Conservation (phyloP, 2,329 filamentous ascomycete genomes). For the Cadophora malorum region DNA sequence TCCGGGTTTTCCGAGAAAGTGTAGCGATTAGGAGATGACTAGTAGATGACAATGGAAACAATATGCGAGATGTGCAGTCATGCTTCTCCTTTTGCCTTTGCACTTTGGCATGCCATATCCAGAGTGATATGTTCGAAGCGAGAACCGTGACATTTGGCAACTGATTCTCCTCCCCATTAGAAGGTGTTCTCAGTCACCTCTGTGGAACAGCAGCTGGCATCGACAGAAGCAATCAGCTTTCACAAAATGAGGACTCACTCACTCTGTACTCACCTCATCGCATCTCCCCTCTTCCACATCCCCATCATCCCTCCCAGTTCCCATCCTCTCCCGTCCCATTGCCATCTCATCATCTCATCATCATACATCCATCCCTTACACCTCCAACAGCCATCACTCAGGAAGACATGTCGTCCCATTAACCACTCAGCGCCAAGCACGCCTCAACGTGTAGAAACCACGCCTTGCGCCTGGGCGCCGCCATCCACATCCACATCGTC, state of each 20-base stretch:
- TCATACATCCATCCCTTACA: background rate
- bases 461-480: background rate
- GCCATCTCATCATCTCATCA: background rate
- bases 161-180: background rate
- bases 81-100: background rate
- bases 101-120: background rate
- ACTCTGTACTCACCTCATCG: background rate
- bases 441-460: conserved; percentile 20
- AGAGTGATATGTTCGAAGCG: background rate
- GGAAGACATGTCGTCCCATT: conserved; percentile 9
- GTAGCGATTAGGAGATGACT: background rate
- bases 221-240: background rate
- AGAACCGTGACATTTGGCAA: background rate
- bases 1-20: background rate
- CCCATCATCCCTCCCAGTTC: background rate
- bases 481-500: background rate
- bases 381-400: background rate
- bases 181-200: too few species aligned
- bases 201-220: too few species aligned
- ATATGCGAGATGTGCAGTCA: background rate
- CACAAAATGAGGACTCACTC: background rate
- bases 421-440: conserved; percentile 28
- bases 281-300: too few species aligned
- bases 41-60: background rate
- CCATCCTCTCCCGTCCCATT: background rate